Conservation (phyloP, 768 basidiomycete species). For the Hortiboletus campestris region DNA sequence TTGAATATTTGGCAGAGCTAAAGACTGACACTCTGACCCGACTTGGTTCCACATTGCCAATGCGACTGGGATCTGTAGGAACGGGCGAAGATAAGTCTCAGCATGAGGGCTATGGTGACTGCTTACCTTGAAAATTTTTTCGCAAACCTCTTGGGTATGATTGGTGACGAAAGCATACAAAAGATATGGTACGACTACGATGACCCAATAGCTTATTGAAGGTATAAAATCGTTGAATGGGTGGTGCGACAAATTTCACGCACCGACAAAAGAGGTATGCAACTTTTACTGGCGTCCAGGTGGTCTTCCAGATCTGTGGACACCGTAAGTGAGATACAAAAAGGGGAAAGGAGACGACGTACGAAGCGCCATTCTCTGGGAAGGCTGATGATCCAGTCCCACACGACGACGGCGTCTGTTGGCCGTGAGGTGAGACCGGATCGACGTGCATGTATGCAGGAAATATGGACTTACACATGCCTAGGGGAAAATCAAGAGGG, state of each 20-base stretch:
- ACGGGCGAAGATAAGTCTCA: neutral
- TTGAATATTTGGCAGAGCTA: neutral
- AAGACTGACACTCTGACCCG: slow-evolving; percentile 64
- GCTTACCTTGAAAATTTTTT: slow-evolving; percentile 66
- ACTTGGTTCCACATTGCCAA: slow-evolving; percentile 89
- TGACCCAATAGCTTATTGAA: slow-evolving; percentile 71
- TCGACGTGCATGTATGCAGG: slow-evolving; percentile 17
- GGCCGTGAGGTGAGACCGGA: neutral
- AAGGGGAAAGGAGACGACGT: slow-evolving; percentile 22
- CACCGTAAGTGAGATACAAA: neutral
- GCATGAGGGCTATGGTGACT: neutral
- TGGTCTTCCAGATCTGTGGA: slow-evolving; percentile 73
- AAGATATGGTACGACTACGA: slow-evolving; percentile 74
- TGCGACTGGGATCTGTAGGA: slow-evolving; percentile 66
- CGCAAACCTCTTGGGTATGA: slow-evolving; percentile 61
- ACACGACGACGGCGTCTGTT: slow-evolving; percentile 74
- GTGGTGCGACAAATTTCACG: slow-evolving; percentile 30
- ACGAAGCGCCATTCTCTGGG: slow-evolving; percentile 79
- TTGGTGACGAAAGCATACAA: slow-evolving; percentile 74
- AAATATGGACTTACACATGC: slow-evolving; percentile 58
- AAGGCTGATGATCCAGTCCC: slow-evolving; percentile 83
- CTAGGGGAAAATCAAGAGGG: slow-evolving; percentile 40
- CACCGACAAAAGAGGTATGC: slow-evolving; percentile 84
- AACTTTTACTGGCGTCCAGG: slow-evolving; percentile 81
- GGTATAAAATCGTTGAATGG: slow-evolving; percentile 1